These are phyloP conservation scores for Sarcocystis neurona DNA, from an alignment of 169 alveolate species.

Conservation along the genomic window DNA sequence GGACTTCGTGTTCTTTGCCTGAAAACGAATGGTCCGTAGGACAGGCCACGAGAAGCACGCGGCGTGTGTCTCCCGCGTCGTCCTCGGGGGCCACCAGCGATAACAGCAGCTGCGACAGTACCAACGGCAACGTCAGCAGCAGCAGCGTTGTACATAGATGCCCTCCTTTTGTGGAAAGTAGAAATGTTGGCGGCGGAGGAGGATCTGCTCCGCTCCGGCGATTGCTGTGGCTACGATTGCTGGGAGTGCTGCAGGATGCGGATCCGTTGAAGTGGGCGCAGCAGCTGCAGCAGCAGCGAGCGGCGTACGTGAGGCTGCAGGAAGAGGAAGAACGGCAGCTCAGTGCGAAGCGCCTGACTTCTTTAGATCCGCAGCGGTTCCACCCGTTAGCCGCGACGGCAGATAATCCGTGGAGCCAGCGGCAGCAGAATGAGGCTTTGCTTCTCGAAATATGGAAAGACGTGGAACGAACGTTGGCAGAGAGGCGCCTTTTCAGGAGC, in stretches of 20 bases:
- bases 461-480: slow-evolving; percentile 73
- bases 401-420: slow-evolving; percentile 72
- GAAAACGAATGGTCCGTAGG: no score
- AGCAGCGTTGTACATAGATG: no score
- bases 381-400: slow-evolving; percentile 61
- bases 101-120: no score
- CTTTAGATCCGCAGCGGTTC: slow-evolving; percentile 61
- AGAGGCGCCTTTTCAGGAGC: slow-evolving; percentile 76
- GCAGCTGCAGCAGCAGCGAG: slow-evolving; percentile 48
- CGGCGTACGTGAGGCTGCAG: slow-evolving; percentile 33
- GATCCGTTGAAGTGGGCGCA: slow-evolving; percentile 37
- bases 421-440: slow-evolving; percentile 67
- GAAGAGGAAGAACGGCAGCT: slow-evolving; percentile 51
- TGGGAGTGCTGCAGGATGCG: slow-evolving; percentile 36
- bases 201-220: slow-evolving; percentile 41
- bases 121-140: no score
- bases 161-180: no score
- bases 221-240: slow-evolving; percentile 48
- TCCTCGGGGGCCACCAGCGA: no score
- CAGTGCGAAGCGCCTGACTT: slow-evolving; percentile 48
- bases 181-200: no score
- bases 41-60: no score
- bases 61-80: no score
- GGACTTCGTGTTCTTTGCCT: no score
- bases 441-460: slow-evolving; percentile 76